Percentiles rank a stretch among this genome's conserved stretches.
Conservation (phyloP, 2,329 filamentous ascomycete species). For the Alternaria triticina region DNA sequence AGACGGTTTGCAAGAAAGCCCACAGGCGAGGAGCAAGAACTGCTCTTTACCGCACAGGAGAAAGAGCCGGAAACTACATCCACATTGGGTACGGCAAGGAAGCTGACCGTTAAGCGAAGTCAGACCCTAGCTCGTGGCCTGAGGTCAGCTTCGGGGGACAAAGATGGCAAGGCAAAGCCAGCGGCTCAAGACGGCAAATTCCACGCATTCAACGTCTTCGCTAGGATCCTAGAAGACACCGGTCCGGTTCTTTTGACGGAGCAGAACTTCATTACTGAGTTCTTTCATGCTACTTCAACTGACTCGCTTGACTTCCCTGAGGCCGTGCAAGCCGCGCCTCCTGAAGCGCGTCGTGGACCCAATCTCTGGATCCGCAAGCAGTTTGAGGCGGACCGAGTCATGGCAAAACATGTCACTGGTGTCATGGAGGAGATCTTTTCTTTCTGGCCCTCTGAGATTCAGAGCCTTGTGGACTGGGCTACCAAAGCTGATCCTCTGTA, state of each 20-base stretch:
- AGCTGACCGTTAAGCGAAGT: slow-evolving; percentile 91
- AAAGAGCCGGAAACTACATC: slow-evolving; percentile 78
- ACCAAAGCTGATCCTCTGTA: slow-evolving; percentile 80
- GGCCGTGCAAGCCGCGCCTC: slow-evolving; percentile 69
- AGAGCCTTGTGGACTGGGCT: slow-evolving; percentile 83
- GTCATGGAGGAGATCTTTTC: slow-evolving; percentile 89
- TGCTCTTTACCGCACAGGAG: slow-evolving; percentile 89
- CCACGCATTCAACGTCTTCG: slow-evolving; percentile 81
- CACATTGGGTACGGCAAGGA: slow-evolving; percentile 71
- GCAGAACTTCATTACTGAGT: slow-evolving; percentile 96
- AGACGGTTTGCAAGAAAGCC: slow-evolving; percentile 78
- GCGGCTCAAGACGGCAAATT: slow-evolving; percentile 66
- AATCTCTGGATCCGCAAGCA: slow-evolving; percentile 76
- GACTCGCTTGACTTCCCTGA: slow-evolving; percentile 85
- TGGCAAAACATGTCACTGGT: slow-evolving; percentile 83
- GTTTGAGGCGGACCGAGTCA: slow-evolving; percentile 86
- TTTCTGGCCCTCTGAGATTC: slow-evolving; percentile 79
- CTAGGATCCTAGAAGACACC: slow-evolving; percentile 79
- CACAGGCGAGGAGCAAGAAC: slow-evolving; percentile 76
- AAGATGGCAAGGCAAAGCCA: slow-evolving; percentile 63
- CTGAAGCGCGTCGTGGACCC: slow-evolving; percentile 71
- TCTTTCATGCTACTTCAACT: slow-evolving; percentile 91
- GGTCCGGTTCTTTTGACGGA: slow-evolving; percentile 86
- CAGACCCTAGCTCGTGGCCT: slow-evolving; percentile 82
- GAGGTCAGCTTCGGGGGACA: slow-evolving; percentile 71